A percentile compares a stretch with the other conserved stretches of the same genome.
These are phyloP conservation scores for Tarenaya hassleriana DNA, from an alignment of 345 rosid species.

Conservation along the genomic window DNA sequence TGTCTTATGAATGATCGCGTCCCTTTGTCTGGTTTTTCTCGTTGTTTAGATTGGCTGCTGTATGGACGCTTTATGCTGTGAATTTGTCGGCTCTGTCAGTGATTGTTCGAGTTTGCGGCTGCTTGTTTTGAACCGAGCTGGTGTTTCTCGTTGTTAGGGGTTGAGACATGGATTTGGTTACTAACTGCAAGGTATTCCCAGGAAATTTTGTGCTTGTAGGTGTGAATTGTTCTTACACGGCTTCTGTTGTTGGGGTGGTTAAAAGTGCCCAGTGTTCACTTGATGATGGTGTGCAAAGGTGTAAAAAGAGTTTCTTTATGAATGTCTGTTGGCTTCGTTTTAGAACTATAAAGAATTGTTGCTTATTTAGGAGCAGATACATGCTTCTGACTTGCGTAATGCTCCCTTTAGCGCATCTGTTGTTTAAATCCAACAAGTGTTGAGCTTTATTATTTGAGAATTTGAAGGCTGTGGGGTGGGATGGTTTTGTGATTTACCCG, in stretches of 20 bases:
- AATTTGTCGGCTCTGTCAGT: conserved; percentile 22
- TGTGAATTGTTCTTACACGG: background rate
- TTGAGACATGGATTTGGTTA: conserved; percentile 66
- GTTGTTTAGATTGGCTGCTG: conserved; percentile 39
- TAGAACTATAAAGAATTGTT: background rate
- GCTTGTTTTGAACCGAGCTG: conserved; percentile 25
- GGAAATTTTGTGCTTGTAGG: background rate
- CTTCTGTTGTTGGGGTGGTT: conserved; percentile 5
- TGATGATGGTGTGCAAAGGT: background rate
- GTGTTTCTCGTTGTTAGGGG: conserved; percentile 19
- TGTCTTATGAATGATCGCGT: conserved; percentile 18
- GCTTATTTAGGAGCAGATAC: too few species aligned
- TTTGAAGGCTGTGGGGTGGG: too few species aligned
- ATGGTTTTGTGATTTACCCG: too few species aligned
- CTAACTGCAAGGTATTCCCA: conserved; percentile 63
- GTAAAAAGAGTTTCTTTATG: background rate
- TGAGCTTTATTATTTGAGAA: too few species aligned
- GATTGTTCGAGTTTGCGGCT: conserved; percentile 24
- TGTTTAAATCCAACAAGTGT: too few species aligned
- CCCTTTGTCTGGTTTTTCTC: conserved; percentile 2
- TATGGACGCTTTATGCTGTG: conserved; percentile 26
- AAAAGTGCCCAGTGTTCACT: background rate
- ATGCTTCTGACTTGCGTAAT: too few species aligned
- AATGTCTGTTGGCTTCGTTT: background rate
- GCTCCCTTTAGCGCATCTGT: too few species aligned